These are phyloP conservation scores for Monilinia fructigena DNA, from an alignment of 2,329 filamentous ascomycete species.

Conservation along the genomic window DNA sequence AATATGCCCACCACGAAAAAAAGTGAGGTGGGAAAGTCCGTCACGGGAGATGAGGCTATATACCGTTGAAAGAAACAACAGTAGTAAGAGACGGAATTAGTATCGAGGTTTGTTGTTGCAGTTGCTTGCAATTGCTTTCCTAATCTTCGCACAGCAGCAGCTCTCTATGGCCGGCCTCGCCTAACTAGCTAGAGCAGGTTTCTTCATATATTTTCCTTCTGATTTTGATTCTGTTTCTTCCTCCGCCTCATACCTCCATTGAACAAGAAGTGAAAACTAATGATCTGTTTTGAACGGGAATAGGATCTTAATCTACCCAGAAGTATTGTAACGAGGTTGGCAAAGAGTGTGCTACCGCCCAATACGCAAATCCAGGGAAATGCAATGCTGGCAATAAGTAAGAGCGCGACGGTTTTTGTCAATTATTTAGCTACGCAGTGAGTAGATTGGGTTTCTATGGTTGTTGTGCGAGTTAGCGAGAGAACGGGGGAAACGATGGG, in stretches of 20 bases:
- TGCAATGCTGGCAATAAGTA: conserved; percentile 74
- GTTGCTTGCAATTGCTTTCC: neutral
- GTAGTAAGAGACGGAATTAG: conserved; percentile 37
- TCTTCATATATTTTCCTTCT: too few relatives aligned
- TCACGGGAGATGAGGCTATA: conserved; percentile 44
- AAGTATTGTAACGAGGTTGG: conserved; percentile 75
- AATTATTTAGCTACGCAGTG: conserved; percentile 76
- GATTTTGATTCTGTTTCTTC: too few relatives aligned
- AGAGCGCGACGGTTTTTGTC: conserved; percentile 81
- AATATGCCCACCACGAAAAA: conserved; percentile 59
- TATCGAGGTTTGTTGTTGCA: conserved; percentile 50
- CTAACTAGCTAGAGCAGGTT: neutral
- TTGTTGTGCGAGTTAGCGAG: neutral
- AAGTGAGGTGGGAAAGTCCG: conserved; percentile 51
- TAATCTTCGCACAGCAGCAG: neutral
- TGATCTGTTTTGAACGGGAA: neutral
- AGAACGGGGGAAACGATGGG: neutral
- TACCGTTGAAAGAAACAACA: conserved; percentile 34
- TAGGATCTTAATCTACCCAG: conserved; percentile 76
- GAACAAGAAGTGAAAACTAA: neutral
- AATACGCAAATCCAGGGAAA: conserved; percentile 84
- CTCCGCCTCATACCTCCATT: neutral
- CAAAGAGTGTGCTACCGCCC: conserved; percentile 75
- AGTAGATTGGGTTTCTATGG: conserved; percentile 39
- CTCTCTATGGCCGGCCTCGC: neutral